phyloP scores from a whole-genome alignment of 2,329 filamentous ascomycete genomes.

The Arthrobotrys conoides region DNA sequence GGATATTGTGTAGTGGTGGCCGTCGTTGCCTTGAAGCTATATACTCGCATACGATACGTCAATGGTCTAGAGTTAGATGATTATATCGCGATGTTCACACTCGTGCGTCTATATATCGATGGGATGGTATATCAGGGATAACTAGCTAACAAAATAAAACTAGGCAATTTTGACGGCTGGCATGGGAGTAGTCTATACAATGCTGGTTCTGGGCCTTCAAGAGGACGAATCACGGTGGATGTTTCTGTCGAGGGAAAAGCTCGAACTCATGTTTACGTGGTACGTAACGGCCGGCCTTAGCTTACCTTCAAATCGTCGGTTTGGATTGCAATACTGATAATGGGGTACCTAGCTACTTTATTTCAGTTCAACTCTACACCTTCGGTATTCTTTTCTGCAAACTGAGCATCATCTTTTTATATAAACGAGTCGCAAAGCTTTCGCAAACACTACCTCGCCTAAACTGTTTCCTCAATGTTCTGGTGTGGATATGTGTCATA shows the following conservation, averaged over 20 bases:
- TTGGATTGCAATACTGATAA: constrained; percentile 2
- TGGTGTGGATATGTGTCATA: constrained; percentile 45
- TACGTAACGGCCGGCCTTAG: no score
- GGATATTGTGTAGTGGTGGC: constrained; percentile 26
- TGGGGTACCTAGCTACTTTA: constrained; percentile 38
- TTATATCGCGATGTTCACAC: constrained; percentile 36
- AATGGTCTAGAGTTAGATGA: constrained; percentile 49
- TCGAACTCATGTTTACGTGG: constrained; percentile 52
- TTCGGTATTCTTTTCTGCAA: constrained; percentile 54
- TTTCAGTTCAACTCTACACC: constrained; percentile 49
- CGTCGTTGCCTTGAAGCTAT: constrained; percentile 39
- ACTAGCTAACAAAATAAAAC: not conserved
- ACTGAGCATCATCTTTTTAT: constrained; percentile 54
- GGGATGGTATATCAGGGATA: not conserved
- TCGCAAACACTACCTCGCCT: constrained; percentile 37
- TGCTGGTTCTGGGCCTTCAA: constrained; percentile 46
- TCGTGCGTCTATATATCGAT: constrained; percentile 2
- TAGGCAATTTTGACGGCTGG: constrained; percentile 40
- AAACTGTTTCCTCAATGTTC: constrained; percentile 26
- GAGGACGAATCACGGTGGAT: constrained; percentile 37
- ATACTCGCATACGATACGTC: constrained; percentile 51
- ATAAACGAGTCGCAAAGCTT: constrained; percentile 41
- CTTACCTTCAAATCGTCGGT: not conserved
- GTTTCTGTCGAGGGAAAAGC: constrained; percentile 18
- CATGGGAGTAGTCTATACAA: constrained; percentile 54